Evolutionary conservation across 306 rosid species (phyloP).

Genomic region (Begonia masoniana): DNA sequence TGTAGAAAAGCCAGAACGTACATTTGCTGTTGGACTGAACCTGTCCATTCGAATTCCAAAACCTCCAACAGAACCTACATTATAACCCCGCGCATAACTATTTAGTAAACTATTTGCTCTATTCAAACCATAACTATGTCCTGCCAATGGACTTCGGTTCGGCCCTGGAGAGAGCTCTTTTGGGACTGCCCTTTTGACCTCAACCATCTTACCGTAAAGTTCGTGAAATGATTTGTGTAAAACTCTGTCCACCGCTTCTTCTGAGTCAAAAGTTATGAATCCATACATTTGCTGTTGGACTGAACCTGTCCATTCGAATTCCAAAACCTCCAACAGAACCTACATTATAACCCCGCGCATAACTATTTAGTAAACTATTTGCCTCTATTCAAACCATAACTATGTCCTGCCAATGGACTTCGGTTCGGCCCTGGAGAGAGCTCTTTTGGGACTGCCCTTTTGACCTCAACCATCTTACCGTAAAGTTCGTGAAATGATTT

Average conservation of each 20-base stretch:
- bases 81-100: slow-evolving; percentile 62
- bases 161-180: slow-evolving; percentile 81
- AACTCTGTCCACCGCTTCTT: slow-evolving; percentile 82
- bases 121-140: slow-evolving; percentile 54
- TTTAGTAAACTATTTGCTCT: slow-evolving; percentile 50
- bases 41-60: slow-evolving; percentile 79
- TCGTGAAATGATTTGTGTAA: slow-evolving; percentile 77
- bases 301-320: slow-evolving; percentile 72
- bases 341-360: slow-evolving; percentile 68
- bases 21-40: slow-evolving; percentile 56
- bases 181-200: slow-evolving; percentile 92
- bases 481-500: slow-evolving; percentile 84
- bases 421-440: slow-evolving; percentile 64
- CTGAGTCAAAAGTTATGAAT: slow-evolving; percentile 85
- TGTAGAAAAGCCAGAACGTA: slow-evolving; percentile 67
- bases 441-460: slow-evolving; percentile 92
- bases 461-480: slow-evolving; percentile 93
- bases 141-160: slow-evolving; percentile 53
- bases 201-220: slow-evolving; percentile 89
- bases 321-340: slow-evolving; percentile 83
- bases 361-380: slow-evolving; percentile 38
- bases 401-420: slow-evolving; percentile 62
- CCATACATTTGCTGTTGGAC: slow-evolving; percentile 59
- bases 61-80: slow-evolving; percentile 74
- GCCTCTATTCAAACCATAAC: slow-evolving; percentile 55